Evolutionary conservation across 441 rosid genomes (phyloP), one percentile per base, ranked within the genome.

Genomic region (Eruca vesicaria): DNA sequence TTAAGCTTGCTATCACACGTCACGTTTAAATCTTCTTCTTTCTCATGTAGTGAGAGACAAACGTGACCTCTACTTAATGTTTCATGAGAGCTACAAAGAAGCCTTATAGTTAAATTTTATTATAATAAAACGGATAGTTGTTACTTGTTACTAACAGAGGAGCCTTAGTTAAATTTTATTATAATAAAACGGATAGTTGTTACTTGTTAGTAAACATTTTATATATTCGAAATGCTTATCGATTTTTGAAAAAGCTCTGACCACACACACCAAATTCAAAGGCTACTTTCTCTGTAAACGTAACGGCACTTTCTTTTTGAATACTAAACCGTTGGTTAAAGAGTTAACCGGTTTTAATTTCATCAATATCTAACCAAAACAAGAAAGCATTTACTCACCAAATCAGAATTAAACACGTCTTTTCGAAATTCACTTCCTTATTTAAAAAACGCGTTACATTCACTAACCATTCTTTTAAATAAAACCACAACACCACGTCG

Each of bases 281-380:
- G 20, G 16, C 55, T 23, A 53, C 31, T n/a, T 66, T 62, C 26
- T 52, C 52, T 35, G 4, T n/a, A 72, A 23, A 4, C 35, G 58
- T 75, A 75, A 75, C 79, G 79, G 74, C 69, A 75, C 55, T 41
- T 61, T 75, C 63, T 69, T 53, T 20, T 59, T 31, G 0, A 62
- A 75, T 61, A 14, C 33, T 52, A 18, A 68, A 75, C 63, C 79
- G 26, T 1, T 20, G 45, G 28, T 56, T 43, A 38, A 23, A 53
- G 5, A 19, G 6, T 28, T 26, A 68, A 52, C 68, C 78, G 20
- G 23, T 67, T 28, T 59, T 74, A 0, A 26, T 33, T 23, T 32
- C 14, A 60, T 16, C 16, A 29, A 59, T 32, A 16, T 16, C 14
- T 9, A 57, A 32, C 21, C 21, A 43, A 15, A 59, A 36, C 16